Evolutionary conservation across 805 yeast species (phyloP).

Genomic region (Hanseniaspora pseudoguilliermondii): DNA sequence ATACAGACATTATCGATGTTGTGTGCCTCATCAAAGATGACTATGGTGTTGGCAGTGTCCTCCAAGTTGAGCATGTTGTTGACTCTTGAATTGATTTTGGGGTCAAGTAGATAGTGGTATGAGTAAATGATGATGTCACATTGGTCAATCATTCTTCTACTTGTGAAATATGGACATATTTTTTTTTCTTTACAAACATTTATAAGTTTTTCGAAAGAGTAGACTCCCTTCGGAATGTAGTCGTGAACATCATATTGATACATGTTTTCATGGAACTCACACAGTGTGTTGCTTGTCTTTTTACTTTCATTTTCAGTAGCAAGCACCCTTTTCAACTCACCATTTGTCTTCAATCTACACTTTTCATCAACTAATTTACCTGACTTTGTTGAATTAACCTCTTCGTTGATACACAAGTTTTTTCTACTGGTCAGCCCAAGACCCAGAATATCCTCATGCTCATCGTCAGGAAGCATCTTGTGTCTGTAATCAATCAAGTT

Average conservation of each 20-base stretch:
- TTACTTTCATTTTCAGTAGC: conserved; percentile 40
- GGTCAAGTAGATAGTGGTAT: conserved; percentile 90
- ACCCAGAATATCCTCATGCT: conserved; percentile 71
- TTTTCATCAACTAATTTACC: conserved; percentile 92
- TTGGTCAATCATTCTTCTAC: conserved; percentile 90
- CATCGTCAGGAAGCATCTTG: conserved; percentile 69
- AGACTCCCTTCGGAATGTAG: conserved; percentile 83
- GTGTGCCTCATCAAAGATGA: conserved; percentile 97
- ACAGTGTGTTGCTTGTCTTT: conserved; percentile 41
- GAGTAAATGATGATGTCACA: conserved; percentile 93
- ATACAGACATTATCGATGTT: conserved; percentile 97
- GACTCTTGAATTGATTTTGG: conserved; percentile 92
- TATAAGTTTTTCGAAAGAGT: conserved; percentile 75
- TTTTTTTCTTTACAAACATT: conserved; percentile 65
- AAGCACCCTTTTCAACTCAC: conserved; percentile 59
- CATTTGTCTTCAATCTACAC: conserved; percentile 89
- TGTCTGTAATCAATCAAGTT: conserved; percentile 78
- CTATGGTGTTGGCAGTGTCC: conserved; percentile 39
- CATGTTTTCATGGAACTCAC: conserved; percentile 84
- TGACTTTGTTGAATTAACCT: conserved; percentile 72
- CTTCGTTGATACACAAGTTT: conserved; percentile 83
- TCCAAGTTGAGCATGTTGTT: conserved; percentile 85
- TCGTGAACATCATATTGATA: conserved; percentile 79
- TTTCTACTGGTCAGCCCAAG: conserved; percentile 89
- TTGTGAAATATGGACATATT: conserved; percentile 93